These are phyloP conservation scores for Fusarium setosum DNA, from an alignment of 2,329 filamentous ascomycete genomes.

Conservation along the genomic window DNA sequence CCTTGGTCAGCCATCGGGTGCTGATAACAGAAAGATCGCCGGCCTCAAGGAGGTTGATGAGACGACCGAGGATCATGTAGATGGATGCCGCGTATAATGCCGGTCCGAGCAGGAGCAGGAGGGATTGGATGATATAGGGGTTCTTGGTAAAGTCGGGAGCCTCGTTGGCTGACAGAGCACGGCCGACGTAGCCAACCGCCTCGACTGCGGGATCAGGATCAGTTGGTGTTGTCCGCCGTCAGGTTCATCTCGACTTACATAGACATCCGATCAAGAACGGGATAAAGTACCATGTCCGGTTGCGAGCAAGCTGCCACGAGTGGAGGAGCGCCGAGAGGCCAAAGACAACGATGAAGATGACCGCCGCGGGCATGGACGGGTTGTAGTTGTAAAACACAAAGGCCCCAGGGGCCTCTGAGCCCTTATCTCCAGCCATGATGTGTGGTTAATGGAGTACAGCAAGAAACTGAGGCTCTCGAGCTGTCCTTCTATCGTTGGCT, in stretches of 20 bases:
- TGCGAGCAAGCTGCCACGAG: conserved; percentile 51
- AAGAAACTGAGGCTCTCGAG: neutral
- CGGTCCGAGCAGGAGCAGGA: conserved; percentile 53
- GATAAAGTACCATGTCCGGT: conserved; percentile 63
- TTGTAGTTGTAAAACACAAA: conserved; percentile 58
- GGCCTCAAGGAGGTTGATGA: conserved; percentile 53
- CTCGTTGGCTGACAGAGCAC: conserved; percentile 56
- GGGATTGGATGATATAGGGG: conserved; percentile 54
- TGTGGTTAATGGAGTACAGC: neutral
- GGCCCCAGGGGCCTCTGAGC: conserved; percentile 6
- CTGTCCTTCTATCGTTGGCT: neutral
- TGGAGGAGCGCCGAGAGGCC: conserved; percentile 52
- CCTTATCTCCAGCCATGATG: conserved; percentile 25
- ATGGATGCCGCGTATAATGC: conserved; percentile 58
- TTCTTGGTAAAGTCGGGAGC: conserved; percentile 49
- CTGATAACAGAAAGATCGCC: conserved; percentile 54
- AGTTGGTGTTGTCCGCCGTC: neutral
- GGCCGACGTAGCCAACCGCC: conserved; percentile 57
- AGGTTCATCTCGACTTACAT: conserved; percentile 49
- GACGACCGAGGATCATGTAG: conserved; percentile 59
- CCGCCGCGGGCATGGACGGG: conserved; percentile 56
- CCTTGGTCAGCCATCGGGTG: conserved; percentile 58
- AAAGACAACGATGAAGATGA: conserved; percentile 56
- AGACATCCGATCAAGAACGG: conserved; percentile 63
- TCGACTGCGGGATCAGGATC: conserved; percentile 34